Conservation (phyloP, 257 asterid genomes). For the Solanum boliviense region DNA sequence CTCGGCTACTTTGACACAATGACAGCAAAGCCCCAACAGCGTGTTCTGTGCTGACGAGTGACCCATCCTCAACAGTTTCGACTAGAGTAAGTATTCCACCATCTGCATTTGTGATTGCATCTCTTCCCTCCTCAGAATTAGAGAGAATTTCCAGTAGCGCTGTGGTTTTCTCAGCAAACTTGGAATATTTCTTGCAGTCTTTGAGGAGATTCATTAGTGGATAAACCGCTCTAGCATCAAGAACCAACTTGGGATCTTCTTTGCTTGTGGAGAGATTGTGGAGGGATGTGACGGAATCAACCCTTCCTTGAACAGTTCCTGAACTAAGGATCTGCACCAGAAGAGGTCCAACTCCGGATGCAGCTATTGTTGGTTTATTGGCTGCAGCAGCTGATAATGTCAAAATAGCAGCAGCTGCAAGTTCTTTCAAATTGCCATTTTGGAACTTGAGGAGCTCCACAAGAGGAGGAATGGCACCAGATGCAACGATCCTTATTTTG, state of each 20-base stretch:
- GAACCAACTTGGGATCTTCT: slow-evolving; percentile 42
- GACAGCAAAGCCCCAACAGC: slow-evolving; percentile 67
- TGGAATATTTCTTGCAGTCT: slow-evolving; percentile 81
- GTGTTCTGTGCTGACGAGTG: slow-evolving; percentile 58
- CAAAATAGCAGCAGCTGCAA: slow-evolving; percentile 73
- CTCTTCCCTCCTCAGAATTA: slow-evolving; percentile 61
- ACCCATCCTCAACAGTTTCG: slow-evolving; percentile 81
- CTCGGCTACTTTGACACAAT: slow-evolving; percentile 60
- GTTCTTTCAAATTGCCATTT: slow-evolving; percentile 52
- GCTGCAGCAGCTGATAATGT: slow-evolving; percentile 63
- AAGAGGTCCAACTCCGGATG: slow-evolving; percentile 62
- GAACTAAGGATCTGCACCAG: slow-evolving; percentile 63
- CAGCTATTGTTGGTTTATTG: slow-evolving; percentile 54
- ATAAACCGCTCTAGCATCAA: slow-evolving; percentile 52
- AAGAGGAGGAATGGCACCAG: slow-evolving; percentile 73
- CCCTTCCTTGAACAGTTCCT: slow-evolving; percentile 77
- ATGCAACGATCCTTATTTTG: slow-evolving; percentile 62
- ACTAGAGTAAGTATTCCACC: slow-evolving; percentile 72
- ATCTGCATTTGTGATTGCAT: slow-evolving; percentile 36
- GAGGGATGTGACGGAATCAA: slow-evolving; percentile 77
- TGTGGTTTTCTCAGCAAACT: slow-evolving; percentile 76
- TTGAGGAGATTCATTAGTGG: slow-evolving; percentile 64
- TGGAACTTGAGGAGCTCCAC: slow-evolving; percentile 64
- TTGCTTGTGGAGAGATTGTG: slow-evolving; percentile 56
- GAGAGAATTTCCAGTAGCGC: slow-evolving; percentile 61